These are phyloP conservation scores for Pichia cactophila DNA, from an alignment of 1,139 yeast genomes.

Conservation along the genomic window DNA sequence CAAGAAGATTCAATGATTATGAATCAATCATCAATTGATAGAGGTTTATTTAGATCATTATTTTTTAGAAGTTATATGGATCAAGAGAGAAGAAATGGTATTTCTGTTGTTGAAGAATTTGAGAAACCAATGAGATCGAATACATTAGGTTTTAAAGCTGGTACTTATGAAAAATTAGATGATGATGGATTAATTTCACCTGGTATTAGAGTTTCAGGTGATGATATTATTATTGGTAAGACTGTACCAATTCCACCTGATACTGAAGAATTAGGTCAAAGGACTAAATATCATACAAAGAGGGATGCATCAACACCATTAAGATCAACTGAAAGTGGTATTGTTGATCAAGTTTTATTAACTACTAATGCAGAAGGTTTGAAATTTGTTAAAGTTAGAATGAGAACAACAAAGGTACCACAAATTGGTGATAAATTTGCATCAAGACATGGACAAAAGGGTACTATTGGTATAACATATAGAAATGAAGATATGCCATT, in stretches of 20 bases:
- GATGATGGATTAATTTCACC: slow-evolving; percentile 98
- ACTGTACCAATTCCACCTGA: slow-evolving; percentile 98
- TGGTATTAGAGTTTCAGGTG: slow-evolving; percentile 97
- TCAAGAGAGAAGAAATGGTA: slow-evolving; percentile 96
- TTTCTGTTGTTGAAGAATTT: slow-evolving; percentile 93
- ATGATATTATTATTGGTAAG: slow-evolving; percentile 95
- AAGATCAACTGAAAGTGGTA: slow-evolving; percentile 95
- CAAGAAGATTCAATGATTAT: slow-evolving; percentile 99
- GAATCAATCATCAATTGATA: slow-evolving; percentile 96
- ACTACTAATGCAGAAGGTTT: slow-evolving; percentile 98
- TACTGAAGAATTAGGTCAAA: slow-evolving; percentile 95
- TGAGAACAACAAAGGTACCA: slow-evolving; percentile 97
- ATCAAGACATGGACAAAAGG: slow-evolving; percentile 99
- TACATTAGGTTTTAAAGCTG: slow-evolving; percentile 91
- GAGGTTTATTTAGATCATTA: slow-evolving; percentile 91
- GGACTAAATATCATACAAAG: slow-evolving; percentile 96
- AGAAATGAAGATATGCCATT: slow-evolving; percentile 99
- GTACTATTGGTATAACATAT: slow-evolving; percentile 98
- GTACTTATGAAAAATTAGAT: slow-evolving; percentile 94
- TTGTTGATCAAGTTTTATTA: slow-evolving; percentile 92
- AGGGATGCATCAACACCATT: slow-evolving; percentile 98
- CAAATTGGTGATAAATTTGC: slow-evolving; percentile 99
- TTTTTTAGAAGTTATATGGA: slow-evolving; percentile 98
- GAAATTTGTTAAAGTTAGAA: slow-evolving; percentile 93
- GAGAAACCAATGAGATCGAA: slow-evolving; percentile 94